phyloP scores from a whole-genome alignment of 371 early-diverging fungal genomes.

The Mucor piriformis region DNA sequence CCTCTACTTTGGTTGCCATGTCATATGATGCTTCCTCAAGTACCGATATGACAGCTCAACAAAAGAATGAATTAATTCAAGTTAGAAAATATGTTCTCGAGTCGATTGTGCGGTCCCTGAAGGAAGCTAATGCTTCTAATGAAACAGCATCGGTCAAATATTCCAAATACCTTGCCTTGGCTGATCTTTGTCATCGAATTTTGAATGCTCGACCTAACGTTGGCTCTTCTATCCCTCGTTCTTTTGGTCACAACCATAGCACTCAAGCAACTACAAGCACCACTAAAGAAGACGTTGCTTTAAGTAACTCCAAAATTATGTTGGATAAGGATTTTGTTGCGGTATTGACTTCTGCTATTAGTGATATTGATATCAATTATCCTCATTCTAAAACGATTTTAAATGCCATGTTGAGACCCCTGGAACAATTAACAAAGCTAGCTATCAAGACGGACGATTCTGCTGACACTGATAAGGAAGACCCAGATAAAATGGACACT shows the following conservation, averaged over 20 bases:
- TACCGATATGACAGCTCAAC: constrained; percentile 49
- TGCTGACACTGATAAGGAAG: constrained; percentile 42
- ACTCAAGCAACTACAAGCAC: constrained; percentile 9
- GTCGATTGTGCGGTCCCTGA: constrained; percentile 60
- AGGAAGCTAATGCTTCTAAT: constrained; percentile 58
- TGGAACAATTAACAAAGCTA: constrained; percentile 85
- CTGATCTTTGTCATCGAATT: constrained; percentile 75
- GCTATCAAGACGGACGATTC: constrained; percentile 81
- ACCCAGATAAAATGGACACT: constrained; percentile 36
- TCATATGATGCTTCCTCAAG: constrained; percentile 49
- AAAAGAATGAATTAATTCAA: constrained; percentile 60
- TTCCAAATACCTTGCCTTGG: constrained; percentile 67
- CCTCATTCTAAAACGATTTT: constrained; percentile 80
- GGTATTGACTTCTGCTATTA: constrained; percentile 75
- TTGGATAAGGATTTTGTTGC: constrained; percentile 89
- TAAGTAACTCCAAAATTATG: constrained; percentile 80
- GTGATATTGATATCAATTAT: constrained; percentile 89
- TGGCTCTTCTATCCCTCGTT: constrained; percentile 19
- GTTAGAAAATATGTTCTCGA: constrained; percentile 74
- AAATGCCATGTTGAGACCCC: constrained; percentile 78
- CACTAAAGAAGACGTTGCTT: constrained; percentile 58
- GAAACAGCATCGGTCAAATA: constrained; percentile 67
- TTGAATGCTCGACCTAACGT: constrained; percentile 58
- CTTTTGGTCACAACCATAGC: constrained; percentile 2
- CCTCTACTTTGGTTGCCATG: constrained; percentile 63